Evolutionary conservation across 345 rosid genomes (phyloP).

Genomic region (Barbarea vulgaris): DNA sequence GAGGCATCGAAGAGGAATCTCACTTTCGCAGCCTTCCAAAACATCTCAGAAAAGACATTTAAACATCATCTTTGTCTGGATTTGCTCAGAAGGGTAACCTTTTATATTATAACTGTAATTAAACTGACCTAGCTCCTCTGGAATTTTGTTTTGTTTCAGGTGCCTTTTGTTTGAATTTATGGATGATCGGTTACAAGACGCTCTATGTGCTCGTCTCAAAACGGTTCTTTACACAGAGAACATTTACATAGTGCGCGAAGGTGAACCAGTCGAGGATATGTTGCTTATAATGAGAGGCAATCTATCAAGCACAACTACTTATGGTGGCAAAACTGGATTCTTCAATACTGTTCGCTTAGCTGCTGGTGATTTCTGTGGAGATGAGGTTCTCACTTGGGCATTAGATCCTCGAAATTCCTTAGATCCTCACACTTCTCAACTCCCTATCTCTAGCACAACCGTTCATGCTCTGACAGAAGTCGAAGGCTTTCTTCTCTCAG

Average conservation of each 20-base stretch:
- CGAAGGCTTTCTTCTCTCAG: slow-evolving; percentile 45
- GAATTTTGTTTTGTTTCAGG: slow-evolving; percentile 35
- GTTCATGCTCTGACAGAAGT: slow-evolving; percentile 45
- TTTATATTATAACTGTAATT: background rate
- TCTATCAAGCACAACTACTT: slow-evolving; percentile 37
- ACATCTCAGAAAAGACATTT: slow-evolving; percentile 22
- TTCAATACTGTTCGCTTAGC: slow-evolving; percentile 15
- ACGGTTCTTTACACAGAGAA: slow-evolving; percentile 40
- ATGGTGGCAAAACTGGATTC: slow-evolving; percentile 46
- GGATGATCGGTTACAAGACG: slow-evolving; percentile 49
- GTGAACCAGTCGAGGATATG: slow-evolving; percentile 53
- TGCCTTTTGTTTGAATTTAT: slow-evolving; percentile 49
- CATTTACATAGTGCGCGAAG: slow-evolving; percentile 45
- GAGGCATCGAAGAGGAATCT: slow-evolving; percentile 36
- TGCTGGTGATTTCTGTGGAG: slow-evolving; percentile 48
- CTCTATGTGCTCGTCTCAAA: slow-evolving; percentile 40
- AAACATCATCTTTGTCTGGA: background rate
- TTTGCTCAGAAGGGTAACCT: background rate
- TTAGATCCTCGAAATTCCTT: slow-evolving; percentile 47
- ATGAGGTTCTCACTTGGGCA: slow-evolving; percentile 53
- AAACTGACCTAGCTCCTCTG: background rate
- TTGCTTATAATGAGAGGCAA: slow-evolving; percentile 45
- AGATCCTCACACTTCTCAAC: slow-evolving; percentile 45
- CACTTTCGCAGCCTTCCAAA: slow-evolving; percentile 25
- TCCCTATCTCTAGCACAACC: slow-evolving; percentile 44